Conservation (phyloP, 371 early-diverging fungal genomes). For the Actinomortierella wolfii region DNA sequence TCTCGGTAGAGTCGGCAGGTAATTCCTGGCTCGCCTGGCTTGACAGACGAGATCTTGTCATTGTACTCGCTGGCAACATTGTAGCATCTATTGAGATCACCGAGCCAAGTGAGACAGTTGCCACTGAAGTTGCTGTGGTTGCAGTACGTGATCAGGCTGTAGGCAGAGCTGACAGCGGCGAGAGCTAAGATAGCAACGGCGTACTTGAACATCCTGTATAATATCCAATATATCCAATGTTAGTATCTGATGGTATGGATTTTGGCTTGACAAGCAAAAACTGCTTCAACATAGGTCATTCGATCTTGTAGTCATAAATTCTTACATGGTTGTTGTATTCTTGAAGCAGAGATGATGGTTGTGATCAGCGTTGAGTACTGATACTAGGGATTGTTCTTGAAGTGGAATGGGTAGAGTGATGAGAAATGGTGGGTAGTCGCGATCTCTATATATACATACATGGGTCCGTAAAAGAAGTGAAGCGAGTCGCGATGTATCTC, state of each 20-base stretch:
- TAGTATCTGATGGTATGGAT: conserved; percentile 2
- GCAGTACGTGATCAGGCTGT: conserved; percentile 8
- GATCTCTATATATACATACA: conserved; percentile 9
- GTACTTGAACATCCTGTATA: conserved; percentile 12
- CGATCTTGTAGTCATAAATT: conserved; percentile 7
- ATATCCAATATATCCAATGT: conserved; percentile 6
- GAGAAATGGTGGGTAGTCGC: conserved; percentile 3
- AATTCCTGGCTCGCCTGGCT: not conserved
- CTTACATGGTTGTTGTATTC: conserved; percentile 4
- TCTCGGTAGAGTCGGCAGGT: not conserved
- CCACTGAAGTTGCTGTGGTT: conserved; percentile 12
- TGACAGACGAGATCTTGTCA: conserved; percentile 9
- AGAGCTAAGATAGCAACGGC: conserved; percentile 7
- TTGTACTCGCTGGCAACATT: conserved; percentile 10
- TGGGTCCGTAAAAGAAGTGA: conserved; percentile 4
- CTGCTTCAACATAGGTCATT: conserved; percentile 1
- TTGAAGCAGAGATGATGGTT: not conserved
- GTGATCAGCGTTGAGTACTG: conserved; percentile 1
- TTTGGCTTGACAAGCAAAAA: conserved; percentile 2
- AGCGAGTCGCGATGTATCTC: conserved; percentile 3
- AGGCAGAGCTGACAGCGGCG: conserved; percentile 13
- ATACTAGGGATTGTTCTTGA: conserved; percentile 3
- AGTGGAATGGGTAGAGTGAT: conserved; percentile 5
- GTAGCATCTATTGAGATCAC: conserved; percentile 9
- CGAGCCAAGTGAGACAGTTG: conserved; percentile 12